Evolutionary conservation across 768 basidiomycete species (phyloP).

Genomic region (Mycena haematopus): DNA sequence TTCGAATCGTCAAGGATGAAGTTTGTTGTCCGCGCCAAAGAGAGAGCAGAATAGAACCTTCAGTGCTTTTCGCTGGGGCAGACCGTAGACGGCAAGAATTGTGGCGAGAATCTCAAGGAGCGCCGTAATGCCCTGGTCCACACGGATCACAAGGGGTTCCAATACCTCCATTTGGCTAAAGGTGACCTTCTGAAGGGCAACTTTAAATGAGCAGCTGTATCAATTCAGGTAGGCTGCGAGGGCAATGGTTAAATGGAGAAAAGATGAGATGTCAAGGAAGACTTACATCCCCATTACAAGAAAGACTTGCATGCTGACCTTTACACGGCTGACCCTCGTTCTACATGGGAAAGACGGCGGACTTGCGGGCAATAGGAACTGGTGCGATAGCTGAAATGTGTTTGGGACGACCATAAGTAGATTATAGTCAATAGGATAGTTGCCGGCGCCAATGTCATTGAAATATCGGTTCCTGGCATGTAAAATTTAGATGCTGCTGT

Average conservation of each 20-base stretch:
- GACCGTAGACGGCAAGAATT: conserved; percentile 7
- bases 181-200: conserved; percentile 1
- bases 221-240: conserved; percentile 5
- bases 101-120: not conserved
- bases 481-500: conserved; percentile 3
- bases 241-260: conserved; percentile 11
- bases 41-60: not conserved
- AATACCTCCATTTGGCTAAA: conserved; percentile 12
- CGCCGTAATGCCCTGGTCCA: too few species aligned
- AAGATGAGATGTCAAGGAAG: not conserved
- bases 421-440: too few species aligned
- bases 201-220: conserved; percentile 14
- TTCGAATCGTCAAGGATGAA: not conserved
- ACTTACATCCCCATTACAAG: too few species aligned
- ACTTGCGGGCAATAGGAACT: not conserved
- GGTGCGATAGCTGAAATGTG: not conserved
- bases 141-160: conserved; percentile 14
- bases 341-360: not conserved
- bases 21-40: too few species aligned
- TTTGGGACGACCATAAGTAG: not conserved
- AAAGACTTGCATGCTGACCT: not conserved
- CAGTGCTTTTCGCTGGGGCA: not conserved
- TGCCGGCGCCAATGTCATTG: too few species aligned
- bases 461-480: conserved; percentile 5
- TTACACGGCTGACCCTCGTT: not conserved